Conservation (phyloP, 176 grass and related monocot genomes). For the Stipa capillata region DNA sequence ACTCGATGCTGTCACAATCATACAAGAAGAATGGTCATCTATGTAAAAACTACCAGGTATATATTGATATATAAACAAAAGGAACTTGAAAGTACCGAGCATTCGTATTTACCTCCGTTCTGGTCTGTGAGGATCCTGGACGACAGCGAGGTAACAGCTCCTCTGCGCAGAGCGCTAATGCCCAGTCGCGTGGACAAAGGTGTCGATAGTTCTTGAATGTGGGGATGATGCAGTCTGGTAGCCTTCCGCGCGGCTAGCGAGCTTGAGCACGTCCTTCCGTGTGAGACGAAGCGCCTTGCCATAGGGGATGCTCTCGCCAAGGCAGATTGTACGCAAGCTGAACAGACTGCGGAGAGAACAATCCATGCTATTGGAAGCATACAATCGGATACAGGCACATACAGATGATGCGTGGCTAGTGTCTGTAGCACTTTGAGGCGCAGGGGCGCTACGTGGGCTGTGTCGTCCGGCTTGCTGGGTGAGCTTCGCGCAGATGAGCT, state of each 20-base stretch:
- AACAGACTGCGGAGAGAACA: constrained; percentile 56
- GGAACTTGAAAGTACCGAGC: not conserved
- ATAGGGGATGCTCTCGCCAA: constrained; percentile 44
- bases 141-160: constrained; percentile 43
- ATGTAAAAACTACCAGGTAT: not conserved
- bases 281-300: constrained; percentile 64
- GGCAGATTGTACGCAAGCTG: constrained; percentile 67
- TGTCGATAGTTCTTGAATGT: constrained; percentile 75
- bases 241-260: constrained; percentile 47
- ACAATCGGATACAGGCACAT: not conserved
- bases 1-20: constrained; percentile 44
- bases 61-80: not conserved
- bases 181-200: constrained; percentile 64
- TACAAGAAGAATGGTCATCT: not conserved
- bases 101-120: constrained; percentile 30
- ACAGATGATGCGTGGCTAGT: not conserved
- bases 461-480: constrained; percentile 56
- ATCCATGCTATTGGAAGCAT: not conserved
- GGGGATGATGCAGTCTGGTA: constrained; percentile 49
- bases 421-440: constrained; percentile 93
- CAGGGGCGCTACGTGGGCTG: constrained; percentile 43
- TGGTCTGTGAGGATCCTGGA: constrained; percentile 69
- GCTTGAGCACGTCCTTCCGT: constrained; percentile 54
- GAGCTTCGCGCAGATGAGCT: constrained; percentile 69
- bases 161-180: constrained; percentile 55